Conservation (phyloP, 164 flowering plant genomes). For the Piper longum region DNA sequence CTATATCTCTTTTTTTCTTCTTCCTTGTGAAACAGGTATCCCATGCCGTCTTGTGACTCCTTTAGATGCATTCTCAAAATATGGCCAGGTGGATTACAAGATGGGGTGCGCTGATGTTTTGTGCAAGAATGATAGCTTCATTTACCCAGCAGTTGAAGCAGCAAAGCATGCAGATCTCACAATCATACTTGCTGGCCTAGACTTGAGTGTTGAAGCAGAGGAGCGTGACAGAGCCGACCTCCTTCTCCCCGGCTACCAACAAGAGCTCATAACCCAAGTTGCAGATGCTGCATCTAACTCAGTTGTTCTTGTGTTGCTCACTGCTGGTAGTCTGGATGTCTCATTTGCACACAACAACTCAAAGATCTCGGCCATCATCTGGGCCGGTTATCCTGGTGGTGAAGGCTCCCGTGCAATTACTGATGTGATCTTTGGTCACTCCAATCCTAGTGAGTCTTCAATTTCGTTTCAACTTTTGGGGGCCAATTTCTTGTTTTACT, state of each 20-base stretch:
- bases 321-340: constrained; percentile 42
- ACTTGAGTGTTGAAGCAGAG: constrained; percentile 54
- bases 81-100: neutral
- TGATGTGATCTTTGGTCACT: constrained; percentile 41
- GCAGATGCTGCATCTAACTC: constrained; percentile 27
- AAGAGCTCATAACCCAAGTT: constrained; percentile 43
- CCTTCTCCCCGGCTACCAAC: constrained; percentile 61
- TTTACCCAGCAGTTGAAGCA: constrained; percentile 38
- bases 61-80: neutral
- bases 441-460: constrained; percentile 15
- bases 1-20: neutral
- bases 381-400: constrained; percentile 82
- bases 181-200: constrained; percentile 49
- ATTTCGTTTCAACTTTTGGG: too few relatives aligned
- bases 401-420: constrained; percentile 72
- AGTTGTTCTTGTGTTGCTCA: too few relatives aligned
- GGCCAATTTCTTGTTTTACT: neutral
- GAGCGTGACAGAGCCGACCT: constrained; percentile 31
- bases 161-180: constrained; percentile 59
- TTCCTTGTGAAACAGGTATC: constrained; percentile 7
- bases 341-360: constrained; percentile 60
- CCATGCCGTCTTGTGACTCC: constrained; percentile 11
- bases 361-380: constrained; percentile 44
- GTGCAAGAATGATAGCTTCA: constrained; percentile 20
- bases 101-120: constrained; percentile 22